Evolutionary conservation across 1,284 basidiomycete genomes (phyloP).

Genomic region (Heterobasidion occidentale): DNA sequence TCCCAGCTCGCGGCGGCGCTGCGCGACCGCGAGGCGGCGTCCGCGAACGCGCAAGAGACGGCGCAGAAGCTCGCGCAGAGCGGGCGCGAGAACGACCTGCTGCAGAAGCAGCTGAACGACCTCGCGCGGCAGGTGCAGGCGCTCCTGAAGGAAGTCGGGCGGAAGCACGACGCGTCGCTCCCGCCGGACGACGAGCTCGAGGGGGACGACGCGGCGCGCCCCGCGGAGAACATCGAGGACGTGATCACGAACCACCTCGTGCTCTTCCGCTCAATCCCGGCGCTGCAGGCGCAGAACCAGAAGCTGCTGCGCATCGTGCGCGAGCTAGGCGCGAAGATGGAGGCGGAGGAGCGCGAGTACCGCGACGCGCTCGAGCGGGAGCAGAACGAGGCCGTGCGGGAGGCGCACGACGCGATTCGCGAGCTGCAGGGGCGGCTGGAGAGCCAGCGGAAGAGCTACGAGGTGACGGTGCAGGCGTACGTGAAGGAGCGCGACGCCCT

Average conservation of each 20-base stretch:
- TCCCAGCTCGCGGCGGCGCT: constrained; percentile 70
- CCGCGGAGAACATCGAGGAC: constrained; percentile 56
- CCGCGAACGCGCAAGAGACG: constrained; percentile 41
- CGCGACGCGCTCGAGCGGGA: constrained; percentile 58
- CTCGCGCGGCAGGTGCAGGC: constrained; percentile 81
- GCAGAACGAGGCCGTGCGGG: constrained; percentile 74
- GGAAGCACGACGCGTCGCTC: constrained; percentile 77
- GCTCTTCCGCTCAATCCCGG: constrained; percentile 75
- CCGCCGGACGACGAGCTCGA: constrained; percentile 67
- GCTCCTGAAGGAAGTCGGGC: constrained; percentile 73
- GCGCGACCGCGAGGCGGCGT: constrained; percentile 54
- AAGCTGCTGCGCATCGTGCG: constrained; percentile 80
- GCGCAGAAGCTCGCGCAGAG: constrained; percentile 57
- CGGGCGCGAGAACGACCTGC: constrained; percentile 59
- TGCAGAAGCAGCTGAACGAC: constrained; percentile 78
- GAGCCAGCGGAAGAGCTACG: constrained; percentile 58
- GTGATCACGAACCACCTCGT: constrained; percentile 90
- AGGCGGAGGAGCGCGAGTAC: constrained; percentile 67
- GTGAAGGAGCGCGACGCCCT: constrained; percentile 86
- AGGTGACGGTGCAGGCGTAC: constrained; percentile 69
- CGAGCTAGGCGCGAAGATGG: constrained; percentile 73
- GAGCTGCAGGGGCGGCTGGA: constrained; percentile 73
- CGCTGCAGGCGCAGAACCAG: constrained; percentile 87
- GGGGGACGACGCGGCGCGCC: constrained; percentile 23
- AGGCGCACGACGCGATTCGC: constrained; percentile 83